Base-by-base conservation (phyloP, 768 basidiomycete genomes). In the Leccinellum luteum region DNA sequence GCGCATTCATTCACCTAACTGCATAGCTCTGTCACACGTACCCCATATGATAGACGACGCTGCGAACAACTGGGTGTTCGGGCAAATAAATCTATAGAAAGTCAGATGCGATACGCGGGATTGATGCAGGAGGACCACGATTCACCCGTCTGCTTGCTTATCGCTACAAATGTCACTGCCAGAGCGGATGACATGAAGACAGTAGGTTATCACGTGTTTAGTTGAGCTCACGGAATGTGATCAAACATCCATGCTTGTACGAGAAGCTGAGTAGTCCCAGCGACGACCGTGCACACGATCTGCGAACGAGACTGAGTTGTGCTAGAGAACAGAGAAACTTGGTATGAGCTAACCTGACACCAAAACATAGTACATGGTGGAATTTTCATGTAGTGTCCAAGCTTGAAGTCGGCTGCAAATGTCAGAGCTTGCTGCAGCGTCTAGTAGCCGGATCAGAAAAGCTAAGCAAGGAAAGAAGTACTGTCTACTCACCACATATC, bases 371-470 rank as follows among this genome's bases (percentile, higher is more conserved):
- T 62, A 6, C 84, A 79, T 3, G 87, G 90, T 3, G 88, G 85
- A 50, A 92, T 79, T 35, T 72, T 72, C 71, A 74, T 72, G 68
- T 86, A 85, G 63, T 89, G 89, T 9, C 86, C 89, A 50, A 90
- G 85, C 71, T 93, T 92, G 69, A 92, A 85, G 73, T 92, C 88
- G 10, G 81, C 77, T 1, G 86, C 81, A 75, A 92, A 92, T 41
- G 74, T 75, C 44, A 91, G 68, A 1, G 89, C 88, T 72, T 71
- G 67, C 19, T 66, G 49, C 73, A 77, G 74, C 12, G 72, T 60
- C 63, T 63, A 23, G 31, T 8, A 28, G 23, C 51, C 25, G 3
- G 8, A 1, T 70, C 25, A 64, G 60, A 28, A 34, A 32, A 17
- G 4, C 1, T 5, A 28, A 6, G 4, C 2, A 35, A 14, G 21